Evolutionary conservation across 805 yeast genomes (phyloP), one percentile per base, ranked within the genome.

Genomic region (Torulaspora maleeae): DNA sequence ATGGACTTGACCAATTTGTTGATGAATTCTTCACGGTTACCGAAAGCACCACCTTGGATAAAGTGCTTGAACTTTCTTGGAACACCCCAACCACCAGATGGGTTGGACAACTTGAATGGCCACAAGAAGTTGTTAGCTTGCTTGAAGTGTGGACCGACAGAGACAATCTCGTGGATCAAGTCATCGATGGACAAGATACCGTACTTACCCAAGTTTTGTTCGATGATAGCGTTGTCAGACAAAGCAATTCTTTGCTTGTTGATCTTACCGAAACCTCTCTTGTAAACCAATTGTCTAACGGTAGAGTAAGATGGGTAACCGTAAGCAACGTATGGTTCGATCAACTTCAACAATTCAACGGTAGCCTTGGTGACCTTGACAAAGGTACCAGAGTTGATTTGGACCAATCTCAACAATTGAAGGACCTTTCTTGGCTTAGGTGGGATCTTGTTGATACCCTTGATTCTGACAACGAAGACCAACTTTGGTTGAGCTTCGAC

Each of bases 361-460:
- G 96, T 88, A 67, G 96, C 95, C 82, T 88, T 88, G 83, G 95
- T 88, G 66, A 88, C 83, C 76, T 84, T 88, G 70, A 88, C 95
- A 70, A 88, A 88, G 59, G 86, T 93, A 82, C 91, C 96, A 67
- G 93, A 79, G 81, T 88, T 88, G 75, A 88, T 86, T 79, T 86
- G 95, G 71, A 82, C 79, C 75, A 88, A 82, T 81, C 96, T 84
- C 74, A 87, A 79, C 72, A 89, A 82, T 77, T 85, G 96, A 74
- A 88, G 75, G 67, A 90, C 95, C 86, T 90, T 90, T 86, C 96
- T 89, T 82, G 96, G 96, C 85, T 90, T 90, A 70, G 97, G 96
- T 70, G 96, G 86, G 67, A 90, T 88, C 85, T 89, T 90, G 90
- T 79, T 86, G 75, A 90, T 87, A 90, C 97, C 97, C 91, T 90